phyloP scores from a whole-genome alignment of 2,329 filamentous ascomycete species.

The Venturia carpophila region DNA sequence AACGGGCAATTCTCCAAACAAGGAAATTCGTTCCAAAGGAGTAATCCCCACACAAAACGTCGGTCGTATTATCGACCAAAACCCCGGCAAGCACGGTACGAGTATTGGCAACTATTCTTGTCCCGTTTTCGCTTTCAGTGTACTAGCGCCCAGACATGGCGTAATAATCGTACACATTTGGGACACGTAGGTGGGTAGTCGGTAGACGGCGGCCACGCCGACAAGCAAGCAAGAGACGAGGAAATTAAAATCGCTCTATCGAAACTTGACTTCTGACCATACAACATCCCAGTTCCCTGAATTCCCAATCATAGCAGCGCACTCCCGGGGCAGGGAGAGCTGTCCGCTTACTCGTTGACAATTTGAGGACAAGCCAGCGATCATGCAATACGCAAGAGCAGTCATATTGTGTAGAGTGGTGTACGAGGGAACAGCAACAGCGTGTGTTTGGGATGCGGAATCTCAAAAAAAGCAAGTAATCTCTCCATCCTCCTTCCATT shows the following conservation, averaged over 20 bases:
- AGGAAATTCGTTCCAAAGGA: conserved; percentile 7
- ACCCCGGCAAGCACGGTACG: too few relatives aligned
- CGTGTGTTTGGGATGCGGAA: neutral
- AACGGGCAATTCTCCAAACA: conserved; percentile 12
- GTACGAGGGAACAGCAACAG: neutral
- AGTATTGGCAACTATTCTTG: too few relatives aligned
- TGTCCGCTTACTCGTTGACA: neutral
- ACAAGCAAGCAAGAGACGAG: neutral
- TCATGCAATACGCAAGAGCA: neutral
- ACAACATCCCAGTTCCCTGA: conserved; percentile 3
- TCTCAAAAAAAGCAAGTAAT: conserved; percentile 1
- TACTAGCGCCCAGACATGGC: too few relatives aligned
- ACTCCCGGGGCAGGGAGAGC: neutral
- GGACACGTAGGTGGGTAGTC: neutral
- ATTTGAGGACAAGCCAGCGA: neutral
- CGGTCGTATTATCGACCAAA: neutral
- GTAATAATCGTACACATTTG: neutral
- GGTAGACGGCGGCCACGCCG: neutral
- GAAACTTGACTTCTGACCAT: neutral
- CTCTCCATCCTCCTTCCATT: conserved; percentile 1
- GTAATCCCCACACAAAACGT: conserved; percentile 7
- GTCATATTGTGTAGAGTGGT: neutral
- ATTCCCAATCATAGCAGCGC: neutral
- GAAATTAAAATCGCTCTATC: conserved; percentile 4
- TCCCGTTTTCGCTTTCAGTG: too few relatives aligned